These are phyloP conservation scores for Penicillium sclerotigenum DNA, from an alignment of 2,329 filamentous ascomycete genomes.

Conservation along the genomic window DNA sequence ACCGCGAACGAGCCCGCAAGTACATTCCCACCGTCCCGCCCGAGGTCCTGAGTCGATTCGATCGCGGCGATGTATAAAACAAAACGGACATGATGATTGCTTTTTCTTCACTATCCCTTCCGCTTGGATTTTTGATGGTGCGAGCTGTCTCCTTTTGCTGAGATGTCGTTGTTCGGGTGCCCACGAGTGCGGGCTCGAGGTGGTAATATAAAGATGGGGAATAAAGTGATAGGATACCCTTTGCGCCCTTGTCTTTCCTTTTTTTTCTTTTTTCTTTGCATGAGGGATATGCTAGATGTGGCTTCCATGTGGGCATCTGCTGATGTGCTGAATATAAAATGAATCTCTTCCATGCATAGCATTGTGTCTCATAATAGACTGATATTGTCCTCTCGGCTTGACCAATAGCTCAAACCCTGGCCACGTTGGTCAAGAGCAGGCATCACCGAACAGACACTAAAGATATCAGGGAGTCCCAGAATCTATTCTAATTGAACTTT, in stretches of 20 bases:
- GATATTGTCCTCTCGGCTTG: too few species aligned
- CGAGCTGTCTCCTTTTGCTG: neutral
- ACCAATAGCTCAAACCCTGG: neutral
- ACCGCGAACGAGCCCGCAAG: conserved; percentile 86
- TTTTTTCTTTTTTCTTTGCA: neutral
- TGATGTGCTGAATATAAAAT: conserved; percentile 7
- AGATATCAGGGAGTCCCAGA: too few species aligned
- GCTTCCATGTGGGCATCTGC: neutral
- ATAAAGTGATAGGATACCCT: conserved; percentile 1
- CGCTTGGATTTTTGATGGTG: neutral
- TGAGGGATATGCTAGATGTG: neutral
- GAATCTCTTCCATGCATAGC: neutral
- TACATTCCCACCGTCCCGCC: conserved; percentile 94
- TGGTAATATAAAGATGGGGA: neutral
- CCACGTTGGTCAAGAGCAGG: neutral
- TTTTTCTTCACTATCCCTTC: neutral
- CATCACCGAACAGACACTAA: too few species aligned
- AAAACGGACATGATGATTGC: neutral
- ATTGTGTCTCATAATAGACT: neutral
- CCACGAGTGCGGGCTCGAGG: neutral
- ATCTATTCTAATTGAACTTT: too few species aligned
- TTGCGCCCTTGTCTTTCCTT: neutral
- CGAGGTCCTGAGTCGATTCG: conserved; percentile 86
- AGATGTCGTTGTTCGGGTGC: neutral
- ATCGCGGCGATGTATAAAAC: conserved; percentile 46